Evolutionary conservation across 108 stramenopile genomes (phyloP).

Genomic region (Skeletonema costatum): DNA sequence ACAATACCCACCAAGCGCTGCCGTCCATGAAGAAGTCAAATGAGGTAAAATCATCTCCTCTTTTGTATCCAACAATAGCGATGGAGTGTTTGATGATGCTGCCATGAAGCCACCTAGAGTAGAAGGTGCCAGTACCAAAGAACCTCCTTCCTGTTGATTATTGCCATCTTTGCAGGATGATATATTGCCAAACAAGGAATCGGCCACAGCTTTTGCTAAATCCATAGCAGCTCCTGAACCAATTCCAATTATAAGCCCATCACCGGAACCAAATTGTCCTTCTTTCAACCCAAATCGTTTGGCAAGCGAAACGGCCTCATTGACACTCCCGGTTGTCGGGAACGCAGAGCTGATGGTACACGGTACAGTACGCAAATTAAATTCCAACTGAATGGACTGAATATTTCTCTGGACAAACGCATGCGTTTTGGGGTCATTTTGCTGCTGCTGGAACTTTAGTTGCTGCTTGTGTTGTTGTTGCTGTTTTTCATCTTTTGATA

Average conservation of each 20-base stretch:
- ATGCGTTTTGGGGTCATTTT: conserved; percentile 16
- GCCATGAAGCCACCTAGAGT: conserved; percentile 60
- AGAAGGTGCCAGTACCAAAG: conserved; percentile 60
- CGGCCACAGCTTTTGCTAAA: conserved; percentile 66
- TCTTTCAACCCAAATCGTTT: conserved; percentile 36
- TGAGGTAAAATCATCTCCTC: conserved; percentile 71
- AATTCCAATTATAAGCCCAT: conserved; percentile 54
- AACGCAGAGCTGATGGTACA: conserved; percentile 38
- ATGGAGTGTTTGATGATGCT: conserved; percentile 53
- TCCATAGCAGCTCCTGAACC: conserved; percentile 79
- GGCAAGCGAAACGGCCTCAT: conserved; percentile 38
- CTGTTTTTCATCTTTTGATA: not conserved
- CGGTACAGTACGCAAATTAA: conserved; percentile 33
- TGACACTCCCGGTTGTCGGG: conserved; percentile 27
- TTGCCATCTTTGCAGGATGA: not conserved
- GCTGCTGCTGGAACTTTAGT: conserved; percentile 2
- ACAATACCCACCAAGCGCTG: not conserved
- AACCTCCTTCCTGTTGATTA: conserved; percentile 4
- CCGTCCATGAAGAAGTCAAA: conserved; percentile 4
- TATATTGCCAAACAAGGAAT: conserved; percentile 15
- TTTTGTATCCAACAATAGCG: conserved; percentile 55
- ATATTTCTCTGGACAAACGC: conserved; percentile 35
- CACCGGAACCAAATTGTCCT: conserved; percentile 3
- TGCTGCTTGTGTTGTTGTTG: not conserved
- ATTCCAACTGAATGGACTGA: conserved; percentile 23